Conservation (phyloP, 257 asterid species). For the Solanum tarijense region DNA sequence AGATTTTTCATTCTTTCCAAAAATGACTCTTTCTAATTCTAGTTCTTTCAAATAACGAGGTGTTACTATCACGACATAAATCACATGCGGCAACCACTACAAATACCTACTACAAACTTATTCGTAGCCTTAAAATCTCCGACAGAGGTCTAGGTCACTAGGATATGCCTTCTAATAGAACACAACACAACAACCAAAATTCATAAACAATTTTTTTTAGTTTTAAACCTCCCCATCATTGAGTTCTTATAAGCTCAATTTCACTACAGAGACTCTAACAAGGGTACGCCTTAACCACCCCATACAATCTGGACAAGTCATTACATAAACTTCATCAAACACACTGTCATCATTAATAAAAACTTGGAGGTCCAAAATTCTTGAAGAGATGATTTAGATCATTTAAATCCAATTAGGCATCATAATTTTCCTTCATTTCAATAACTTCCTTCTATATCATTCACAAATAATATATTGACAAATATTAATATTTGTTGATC, state of each 20-base stretch:
- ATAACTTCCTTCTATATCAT: not conserved
- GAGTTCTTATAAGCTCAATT: not conserved
- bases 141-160: not conserved
- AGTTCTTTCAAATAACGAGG: too few species aligned
- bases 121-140: too few species aligned
- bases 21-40: too few species aligned
- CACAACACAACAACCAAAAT: not conserved
- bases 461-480: not conserved
- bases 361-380: not conserved
- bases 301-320: not conserved
- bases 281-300: not conserved
- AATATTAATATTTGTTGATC: not conserved
- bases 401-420: not conserved
- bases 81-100: too few species aligned
- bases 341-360: not conserved
- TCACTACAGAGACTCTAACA: not conserved
- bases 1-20: too few species aligned
- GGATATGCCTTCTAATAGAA: not conserved
- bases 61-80: too few species aligned
- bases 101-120: too few species aligned
- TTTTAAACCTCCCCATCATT: not conserved
- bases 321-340: not conserved
- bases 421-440: not conserved
- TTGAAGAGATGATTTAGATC: not conserved
- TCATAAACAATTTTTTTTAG: too few species aligned